These are phyloP conservation scores for Plenodomus lindquistii DNA, from an alignment of 2,329 filamentous ascomycete species.

Conservation along the genomic window DNA sequence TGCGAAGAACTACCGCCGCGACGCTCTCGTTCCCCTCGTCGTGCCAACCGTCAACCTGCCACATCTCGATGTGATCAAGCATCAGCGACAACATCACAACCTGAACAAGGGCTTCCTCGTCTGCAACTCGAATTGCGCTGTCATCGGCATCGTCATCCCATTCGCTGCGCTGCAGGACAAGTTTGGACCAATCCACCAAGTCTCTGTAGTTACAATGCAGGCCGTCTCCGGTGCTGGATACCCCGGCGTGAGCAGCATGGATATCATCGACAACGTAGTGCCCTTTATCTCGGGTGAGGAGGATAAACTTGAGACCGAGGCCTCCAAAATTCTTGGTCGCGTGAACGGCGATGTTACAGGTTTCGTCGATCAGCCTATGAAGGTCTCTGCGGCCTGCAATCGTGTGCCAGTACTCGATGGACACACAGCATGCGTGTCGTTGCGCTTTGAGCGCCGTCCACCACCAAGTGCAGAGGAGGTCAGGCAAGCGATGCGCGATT, in stretches of 20 bases:
- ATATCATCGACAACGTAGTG: constrained; percentile 94
- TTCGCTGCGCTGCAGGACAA: constrained; percentile 85
- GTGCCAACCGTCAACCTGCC: constrained; percentile 92
- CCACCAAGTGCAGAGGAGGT: constrained; percentile 76
- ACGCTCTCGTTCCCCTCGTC: constrained; percentile 87
- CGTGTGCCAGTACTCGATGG: constrained; percentile 94
- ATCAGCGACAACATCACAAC: constrained; percentile 74
- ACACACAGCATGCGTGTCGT: constrained; percentile 90
- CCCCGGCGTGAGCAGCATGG: constrained; percentile 87
- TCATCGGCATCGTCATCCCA: constrained; percentile 93
- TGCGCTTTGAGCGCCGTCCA: constrained; percentile 77
- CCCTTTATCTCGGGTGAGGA: constrained; percentile 93
- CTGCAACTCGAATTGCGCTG: constrained; percentile 98
- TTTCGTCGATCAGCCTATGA: constrained; percentile 76
- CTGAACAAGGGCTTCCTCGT: constrained; percentile 88
- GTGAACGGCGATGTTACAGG: constrained; percentile 73
- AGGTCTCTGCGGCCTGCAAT: constrained; percentile 86
- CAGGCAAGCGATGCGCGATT: constrained; percentile 76
- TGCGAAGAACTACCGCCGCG: constrained; percentile 93
- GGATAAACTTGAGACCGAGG: constrained; percentile 93
- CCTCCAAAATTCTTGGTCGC: constrained; percentile 86
- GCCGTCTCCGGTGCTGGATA: constrained; percentile 92
- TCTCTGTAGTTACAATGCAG: constrained; percentile 93
- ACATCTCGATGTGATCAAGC: constrained; percentile 85
- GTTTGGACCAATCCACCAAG: constrained; percentile 76